These are phyloP conservation scores for Berkeleyomyces basicola DNA, from an alignment of 2,329 filamentous ascomycete species.

Conservation along the genomic window DNA sequence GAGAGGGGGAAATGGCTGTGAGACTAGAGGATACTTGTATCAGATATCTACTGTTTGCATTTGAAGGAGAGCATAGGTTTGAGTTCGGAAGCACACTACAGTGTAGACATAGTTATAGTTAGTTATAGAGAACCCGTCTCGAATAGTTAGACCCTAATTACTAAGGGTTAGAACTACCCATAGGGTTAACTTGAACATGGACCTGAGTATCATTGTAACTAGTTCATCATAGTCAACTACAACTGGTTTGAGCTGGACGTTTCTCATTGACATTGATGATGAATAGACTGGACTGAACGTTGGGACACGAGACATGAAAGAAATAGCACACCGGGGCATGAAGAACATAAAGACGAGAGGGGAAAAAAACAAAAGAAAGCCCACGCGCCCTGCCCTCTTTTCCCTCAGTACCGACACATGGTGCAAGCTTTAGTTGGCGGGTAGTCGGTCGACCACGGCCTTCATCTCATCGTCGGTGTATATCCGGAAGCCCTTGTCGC, in stretches of 20 bases:
- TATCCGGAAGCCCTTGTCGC: constrained; percentile 95
- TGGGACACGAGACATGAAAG: constrained; percentile 3
- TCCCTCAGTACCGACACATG: not conserved
- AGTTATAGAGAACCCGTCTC: too few species aligned
- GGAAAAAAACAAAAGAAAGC: not conserved
- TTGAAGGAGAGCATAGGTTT: not conserved
- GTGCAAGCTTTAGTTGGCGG: constrained; percentile 36
- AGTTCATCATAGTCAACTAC: not conserved
- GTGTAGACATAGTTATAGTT: too few species aligned
- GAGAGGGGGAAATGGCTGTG: not conserved
- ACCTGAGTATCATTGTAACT: too few species aligned
- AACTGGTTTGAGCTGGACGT: not conserved
- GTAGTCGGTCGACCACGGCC: constrained; percentile 69
- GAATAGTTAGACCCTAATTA: too few species aligned
- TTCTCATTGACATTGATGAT: constrained; percentile 2
- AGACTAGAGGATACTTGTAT: too few species aligned
- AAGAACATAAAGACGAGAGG: not conserved
- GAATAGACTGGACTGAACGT: not conserved
- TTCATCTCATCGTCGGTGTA: constrained; percentile 98
- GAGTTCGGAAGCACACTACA: not conserved
- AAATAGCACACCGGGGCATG: not conserved
- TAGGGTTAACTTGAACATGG: too few species aligned
- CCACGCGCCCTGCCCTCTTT: not conserved
- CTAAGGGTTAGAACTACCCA: too few species aligned
- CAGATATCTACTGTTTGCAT: not conserved